A percentile compares a stretch with the other conserved stretches of the same genome.
These are phyloP conservation scores for Mentha longifolia DNA, from an alignment of 257 asterid species.

Conservation along the genomic window DNA sequence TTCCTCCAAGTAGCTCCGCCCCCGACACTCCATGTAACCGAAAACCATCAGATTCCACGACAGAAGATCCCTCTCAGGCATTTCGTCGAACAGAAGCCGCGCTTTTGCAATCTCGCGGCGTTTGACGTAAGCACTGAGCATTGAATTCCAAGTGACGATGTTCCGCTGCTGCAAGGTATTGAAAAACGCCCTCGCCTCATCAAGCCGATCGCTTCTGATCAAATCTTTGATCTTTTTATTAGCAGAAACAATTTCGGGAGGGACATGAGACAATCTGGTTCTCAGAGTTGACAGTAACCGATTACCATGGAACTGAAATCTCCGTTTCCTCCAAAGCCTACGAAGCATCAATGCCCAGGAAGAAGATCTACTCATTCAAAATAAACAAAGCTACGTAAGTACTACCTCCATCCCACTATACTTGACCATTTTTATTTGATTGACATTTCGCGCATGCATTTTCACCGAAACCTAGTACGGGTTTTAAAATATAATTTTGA, in stretches of 20 bases:
- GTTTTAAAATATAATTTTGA: too few relatives aligned
- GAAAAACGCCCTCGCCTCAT: conserved; percentile 67
- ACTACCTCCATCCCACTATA: too few relatives aligned
- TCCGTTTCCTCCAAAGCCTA: conserved; percentile 22
- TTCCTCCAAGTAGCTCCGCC: conserved; percentile 49
- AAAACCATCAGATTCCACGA: conserved; percentile 79
- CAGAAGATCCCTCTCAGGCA: conserved; percentile 63
- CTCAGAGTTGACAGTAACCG: conserved; percentile 34
- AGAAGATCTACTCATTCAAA: too few relatives aligned
- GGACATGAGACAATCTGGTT: conserved; percentile 23
- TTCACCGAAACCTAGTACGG: too few relatives aligned
- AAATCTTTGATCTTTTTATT: conserved; percentile 59
- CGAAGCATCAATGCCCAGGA: conserved; percentile 55
- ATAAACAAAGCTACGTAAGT: too few relatives aligned
- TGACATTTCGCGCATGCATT: too few relatives aligned
- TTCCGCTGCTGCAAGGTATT: conserved; percentile 49
- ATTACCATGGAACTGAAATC: conserved; percentile 19
- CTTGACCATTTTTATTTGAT: too few relatives aligned
- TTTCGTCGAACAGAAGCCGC: conserved; percentile 68
- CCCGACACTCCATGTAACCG: conserved; percentile 61
- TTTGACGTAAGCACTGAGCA: conserved; percentile 67
- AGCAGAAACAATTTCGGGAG: conserved; percentile 38
- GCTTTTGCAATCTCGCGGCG: conserved; percentile 62
- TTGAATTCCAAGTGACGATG: conserved; percentile 81
- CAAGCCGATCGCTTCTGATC: conserved; percentile 51